Conservation (phyloP, 176 grass and related monocot genomes). For the Bothriochloa decipiens region DNA sequence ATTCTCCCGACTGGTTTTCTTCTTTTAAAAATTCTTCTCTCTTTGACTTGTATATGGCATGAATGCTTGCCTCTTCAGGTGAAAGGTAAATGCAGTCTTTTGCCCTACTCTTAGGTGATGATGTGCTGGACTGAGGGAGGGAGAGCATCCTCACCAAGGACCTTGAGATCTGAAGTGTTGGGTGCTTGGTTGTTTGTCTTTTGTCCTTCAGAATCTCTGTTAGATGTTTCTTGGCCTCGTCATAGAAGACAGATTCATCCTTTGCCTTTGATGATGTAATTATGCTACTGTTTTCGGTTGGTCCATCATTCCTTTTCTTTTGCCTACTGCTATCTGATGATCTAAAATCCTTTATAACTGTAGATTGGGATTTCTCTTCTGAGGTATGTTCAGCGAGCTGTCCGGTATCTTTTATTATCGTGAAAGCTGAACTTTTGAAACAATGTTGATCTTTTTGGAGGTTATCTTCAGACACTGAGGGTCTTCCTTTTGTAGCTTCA, state of each 20-base stretch:
- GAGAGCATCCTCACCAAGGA: conserved; percentile 76
- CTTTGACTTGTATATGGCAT: conserved; percentile 21
- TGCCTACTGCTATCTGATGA: conserved; percentile 22
- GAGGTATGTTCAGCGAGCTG: background rate
- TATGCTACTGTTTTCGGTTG: conserved; percentile 6
- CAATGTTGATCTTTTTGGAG: conserved; percentile 36
- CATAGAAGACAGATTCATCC: conserved; percentile 63
- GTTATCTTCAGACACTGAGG: conserved; percentile 30
- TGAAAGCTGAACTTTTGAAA: conserved; percentile 44
- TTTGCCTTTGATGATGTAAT: conserved; percentile 42
- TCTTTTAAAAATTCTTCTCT: conserved; percentile 34
- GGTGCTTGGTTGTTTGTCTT: conserved; percentile 42
- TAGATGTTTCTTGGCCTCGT: conserved; percentile 86
- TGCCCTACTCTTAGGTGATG: conserved; percentile 43
- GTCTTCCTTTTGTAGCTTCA: conserved; percentile 49
- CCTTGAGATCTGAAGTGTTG: conserved; percentile 46
- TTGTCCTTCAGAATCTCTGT: conserved; percentile 63
- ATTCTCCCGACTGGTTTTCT: conserved; percentile 11
- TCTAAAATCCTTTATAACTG: background rate
- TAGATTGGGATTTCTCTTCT: background rate
- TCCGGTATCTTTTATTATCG: conserved; percentile 42
- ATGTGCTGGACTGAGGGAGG: conserved; percentile 42
- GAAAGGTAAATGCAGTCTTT: conserved; percentile 42
- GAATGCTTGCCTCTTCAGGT: conserved; percentile 37
- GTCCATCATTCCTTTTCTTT: conserved; percentile 27